Evolutionary conservation across 1,139 yeast genomes (phyloP).

Genomic region (Geotrichum candidum): DNA sequence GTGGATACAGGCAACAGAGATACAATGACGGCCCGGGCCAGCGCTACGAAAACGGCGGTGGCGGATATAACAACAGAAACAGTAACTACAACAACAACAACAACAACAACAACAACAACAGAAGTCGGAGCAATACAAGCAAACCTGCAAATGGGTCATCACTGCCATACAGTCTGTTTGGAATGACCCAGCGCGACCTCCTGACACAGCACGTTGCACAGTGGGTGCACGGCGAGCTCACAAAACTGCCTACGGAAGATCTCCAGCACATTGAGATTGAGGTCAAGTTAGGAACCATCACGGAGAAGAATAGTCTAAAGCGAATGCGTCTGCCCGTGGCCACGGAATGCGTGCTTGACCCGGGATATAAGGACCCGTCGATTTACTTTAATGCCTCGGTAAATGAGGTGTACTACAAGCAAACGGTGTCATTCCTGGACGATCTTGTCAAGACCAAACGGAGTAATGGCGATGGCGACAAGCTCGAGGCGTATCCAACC

Average conservation of each 20-base stretch:
- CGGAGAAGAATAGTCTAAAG: slow-evolving; percentile 58
- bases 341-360: slow-evolving; percentile 64
- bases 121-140: neutral
- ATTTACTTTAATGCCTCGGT: slow-evolving; percentile 66
- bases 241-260: slow-evolving; percentile 71
- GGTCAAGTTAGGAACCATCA: slow-evolving; percentile 71
- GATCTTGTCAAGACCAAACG: slow-evolving; percentile 29
- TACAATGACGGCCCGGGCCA: neutral
- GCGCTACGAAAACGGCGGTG: neutral
- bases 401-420: slow-evolving; percentile 60
- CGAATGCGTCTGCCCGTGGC: slow-evolving; percentile 67
- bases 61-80: slow-evolving; percentile 1
- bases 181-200: slow-evolving; percentile 33
- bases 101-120: neutral
- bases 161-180: slow-evolving; percentile 48
- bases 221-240: neutral
- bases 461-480: slow-evolving; percentile 7
- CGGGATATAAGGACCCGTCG: slow-evolving; percentile 47
- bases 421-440: slow-evolving; percentile 51
- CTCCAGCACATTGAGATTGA: slow-evolving; percentile 70
- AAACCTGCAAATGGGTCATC: neutral
- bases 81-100: neutral
- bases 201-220: neutral
- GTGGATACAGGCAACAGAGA: neutral
- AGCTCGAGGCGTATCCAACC: slow-evolving; percentile 13